Base-by-base conservation (phyloP, 805 yeast genomes). In the Saturnispora galanensis region DNA sequence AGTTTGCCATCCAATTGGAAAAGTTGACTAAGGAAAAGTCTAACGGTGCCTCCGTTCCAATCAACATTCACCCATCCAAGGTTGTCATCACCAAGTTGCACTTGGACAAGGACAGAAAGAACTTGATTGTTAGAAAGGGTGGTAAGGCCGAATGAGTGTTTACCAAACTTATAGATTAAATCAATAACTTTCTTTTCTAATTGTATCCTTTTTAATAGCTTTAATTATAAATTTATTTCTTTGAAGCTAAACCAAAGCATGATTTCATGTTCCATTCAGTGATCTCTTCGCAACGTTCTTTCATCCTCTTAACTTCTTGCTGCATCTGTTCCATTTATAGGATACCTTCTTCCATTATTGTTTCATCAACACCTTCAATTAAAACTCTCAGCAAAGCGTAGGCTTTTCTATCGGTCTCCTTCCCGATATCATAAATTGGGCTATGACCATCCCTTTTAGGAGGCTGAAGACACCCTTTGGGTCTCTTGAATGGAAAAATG, bases 61-160 rank as follows among this genome's bases (percentile, higher is more conserved):
- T 90, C 73, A 86, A 88, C 84, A 79, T 93, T 60, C 95, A 90
- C 79, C 95, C 98, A 70, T 90, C 97, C 55, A 93, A 93, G 81
- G 95, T 93, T 68, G 96, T 90, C 73, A 86, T 93, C 74, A 93
- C 97, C 77, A 87, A 87, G 77, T 80, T 93, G 72, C 86, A 88
- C 81, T 83, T 93, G 71, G 97, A 90, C 83, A 85, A 85, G 77
- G 95, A 90, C 84, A 85, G 98, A 81, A 89, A 90, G 81, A 94
- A 85, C 70, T 82, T 90, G 76, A 86, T 90, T 68, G 79, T 77
- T 69, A 88, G 95, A 84, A 90, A 90, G 81, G 96, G 97, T 72
- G 97, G 97, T 69, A 88, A 85, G 70, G 77, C 77, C 68, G 95
- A 88, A 79, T 87, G 86, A 77, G 68, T 69, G 38, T 44, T 39